Percentiles rank a stretch among this genome's conserved stretches.
phyloP scores from a whole-genome alignment of 441 rosid species.

The Geranium incanum region DNA sequence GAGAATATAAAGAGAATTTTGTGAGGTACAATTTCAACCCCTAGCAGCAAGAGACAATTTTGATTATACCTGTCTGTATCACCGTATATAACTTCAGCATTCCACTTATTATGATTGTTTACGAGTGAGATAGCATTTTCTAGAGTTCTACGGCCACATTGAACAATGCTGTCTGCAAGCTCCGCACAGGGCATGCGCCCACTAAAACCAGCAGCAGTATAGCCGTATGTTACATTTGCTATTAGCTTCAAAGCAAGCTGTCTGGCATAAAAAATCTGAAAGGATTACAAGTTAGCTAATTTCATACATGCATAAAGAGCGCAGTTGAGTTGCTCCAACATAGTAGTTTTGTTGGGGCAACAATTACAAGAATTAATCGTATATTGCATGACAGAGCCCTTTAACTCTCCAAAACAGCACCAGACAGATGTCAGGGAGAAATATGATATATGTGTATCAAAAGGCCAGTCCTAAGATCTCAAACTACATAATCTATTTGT shows the following conservation, averaged over 20 bases:
- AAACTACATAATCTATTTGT: neutral
- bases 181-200: constrained; percentile 99
- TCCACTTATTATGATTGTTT: constrained; percentile 70
- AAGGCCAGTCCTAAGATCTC: neutral
- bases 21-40: neutral
- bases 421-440: constrained; percentile 5
- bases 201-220: constrained; percentile 98
- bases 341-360: neutral
- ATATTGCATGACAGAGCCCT: neutral
- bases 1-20: neutral
- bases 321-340: neutral
- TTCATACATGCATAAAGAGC: constrained; percentile 3
- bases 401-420: constrained; percentile 8
- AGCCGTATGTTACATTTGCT: constrained; percentile 96
- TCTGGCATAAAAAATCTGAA: constrained; percentile 91
- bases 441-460: neutral
- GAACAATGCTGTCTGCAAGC: constrained; percentile 97
- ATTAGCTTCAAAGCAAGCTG: constrained; percentile 98
- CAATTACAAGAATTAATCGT: neutral
- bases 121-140: constrained; percentile 81
- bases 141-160: constrained; percentile 89
- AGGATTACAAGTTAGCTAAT: constrained; percentile 21
- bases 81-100: constrained; percentile 79
- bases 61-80: constrained; percentile 81
- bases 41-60: constrained; percentile 10